Evolutionary conservation across 1,139 yeast species (phyloP).

Genomic region (Kluyveromyces marxianus): DNA sequence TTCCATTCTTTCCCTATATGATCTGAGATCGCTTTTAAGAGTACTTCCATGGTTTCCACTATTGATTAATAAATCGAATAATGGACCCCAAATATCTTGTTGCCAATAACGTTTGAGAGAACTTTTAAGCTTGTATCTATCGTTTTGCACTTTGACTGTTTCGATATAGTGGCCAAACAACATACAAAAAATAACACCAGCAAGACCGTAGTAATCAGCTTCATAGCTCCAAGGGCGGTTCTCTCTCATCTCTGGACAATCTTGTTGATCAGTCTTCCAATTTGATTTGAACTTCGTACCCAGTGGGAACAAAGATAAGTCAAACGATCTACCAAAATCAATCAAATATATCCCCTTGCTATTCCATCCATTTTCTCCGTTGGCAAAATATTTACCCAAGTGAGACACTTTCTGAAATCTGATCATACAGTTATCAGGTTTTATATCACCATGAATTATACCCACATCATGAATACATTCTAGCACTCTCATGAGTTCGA

Average conservation of each 20-base stretch:
- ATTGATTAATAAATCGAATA: conserved; percentile 61
- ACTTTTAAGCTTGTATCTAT: conserved; percentile 35
- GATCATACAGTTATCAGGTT: conserved; percentile 83
- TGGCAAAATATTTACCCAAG: conserved; percentile 28
- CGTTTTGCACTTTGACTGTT: conserved; percentile 29
- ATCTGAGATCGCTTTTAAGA: conserved; percentile 37
- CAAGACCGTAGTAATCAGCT: conserved; percentile 81
- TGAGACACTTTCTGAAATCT: conserved; percentile 36
- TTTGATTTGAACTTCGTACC: conserved; percentile 49
- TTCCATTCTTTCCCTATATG: conserved; percentile 40
- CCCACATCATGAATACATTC: conserved; percentile 58
- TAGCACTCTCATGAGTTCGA: conserved; percentile 53
- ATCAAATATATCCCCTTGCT: conserved; percentile 56
- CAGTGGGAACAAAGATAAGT: conserved; percentile 48
- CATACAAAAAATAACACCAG: conserved; percentile 65
- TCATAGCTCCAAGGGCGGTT: conserved; percentile 68
- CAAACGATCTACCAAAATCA: conserved; percentile 82
- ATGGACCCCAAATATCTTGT: conserved; percentile 56
- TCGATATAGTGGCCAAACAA: conserved; percentile 62
- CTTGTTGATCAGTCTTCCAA: conserved; percentile 65
- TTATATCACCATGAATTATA: conserved; percentile 78
- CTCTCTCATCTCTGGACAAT: conserved; percentile 66
- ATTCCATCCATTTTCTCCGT: conserved; percentile 43
- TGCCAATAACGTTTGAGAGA: conserved; percentile 76
- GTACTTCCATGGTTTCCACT: conserved; percentile 33